Percentiles rank a stretch among this genome's conserved stretches.
These are phyloP conservation scores for Rhizomucor pusillus DNA, from an alignment of 371 early-diverging fungal species.

Conservation along the genomic window DNA sequence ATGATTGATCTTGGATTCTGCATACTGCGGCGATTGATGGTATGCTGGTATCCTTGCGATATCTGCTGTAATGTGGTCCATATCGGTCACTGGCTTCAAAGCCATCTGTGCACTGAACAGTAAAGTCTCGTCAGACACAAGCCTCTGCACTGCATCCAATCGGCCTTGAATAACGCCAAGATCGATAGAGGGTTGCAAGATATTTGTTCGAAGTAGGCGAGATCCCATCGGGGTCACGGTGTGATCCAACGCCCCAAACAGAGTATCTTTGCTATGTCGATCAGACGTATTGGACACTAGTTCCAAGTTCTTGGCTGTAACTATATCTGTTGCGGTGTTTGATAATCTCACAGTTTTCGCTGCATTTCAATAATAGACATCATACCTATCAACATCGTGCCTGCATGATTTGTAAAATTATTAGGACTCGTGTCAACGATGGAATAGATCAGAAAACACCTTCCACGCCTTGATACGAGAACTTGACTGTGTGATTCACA, in stretches of 20 bases:
- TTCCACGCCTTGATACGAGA: constrained; percentile 60
- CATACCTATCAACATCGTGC: constrained; percentile 62
- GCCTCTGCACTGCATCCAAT: constrained; percentile 54
- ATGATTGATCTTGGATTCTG: constrained; percentile 73
- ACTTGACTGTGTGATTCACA: constrained; percentile 56
- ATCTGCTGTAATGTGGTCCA: constrained; percentile 28
- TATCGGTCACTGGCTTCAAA: constrained; percentile 21
- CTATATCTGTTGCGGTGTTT: constrained; percentile 29
- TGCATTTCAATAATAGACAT: not conserved
- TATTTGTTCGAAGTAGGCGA: constrained; percentile 68
- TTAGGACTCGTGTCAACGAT: no score
- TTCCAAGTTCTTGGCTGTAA: constrained; percentile 64
- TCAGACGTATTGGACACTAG: constrained; percentile 45
- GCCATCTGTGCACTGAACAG: constrained; percentile 38
- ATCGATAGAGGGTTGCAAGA: constrained; percentile 66
- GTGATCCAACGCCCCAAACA: constrained; percentile 56
- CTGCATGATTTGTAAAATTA: no score
- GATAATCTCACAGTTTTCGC: no score
- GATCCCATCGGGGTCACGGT: constrained; percentile 74
- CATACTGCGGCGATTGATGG: constrained; percentile 40
- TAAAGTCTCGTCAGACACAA: constrained; percentile 26
- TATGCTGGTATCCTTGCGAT: constrained; percentile 20
- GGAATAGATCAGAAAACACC: constrained; percentile 20
- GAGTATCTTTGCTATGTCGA: constrained; percentile 36
- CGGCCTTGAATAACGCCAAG: constrained; percentile 32